Base-by-base conservation (phyloP, 805 yeast species). In the Spathaspora boniae region DNA sequence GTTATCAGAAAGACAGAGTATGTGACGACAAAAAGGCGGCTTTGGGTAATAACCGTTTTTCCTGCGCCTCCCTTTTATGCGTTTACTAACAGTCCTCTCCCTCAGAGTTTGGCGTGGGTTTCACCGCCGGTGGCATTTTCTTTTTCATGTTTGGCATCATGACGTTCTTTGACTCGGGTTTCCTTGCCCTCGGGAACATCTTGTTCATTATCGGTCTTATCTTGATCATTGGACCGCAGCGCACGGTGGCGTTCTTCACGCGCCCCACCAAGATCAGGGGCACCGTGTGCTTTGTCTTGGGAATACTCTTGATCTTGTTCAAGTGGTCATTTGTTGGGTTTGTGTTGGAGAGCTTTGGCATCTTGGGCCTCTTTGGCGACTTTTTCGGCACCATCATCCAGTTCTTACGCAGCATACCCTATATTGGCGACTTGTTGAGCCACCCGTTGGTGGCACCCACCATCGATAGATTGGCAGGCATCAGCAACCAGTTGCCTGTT, bases 191-290 rank as follows among this genome's bases (percentile, higher is more conserved):
- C 53, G 98, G 98, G 12, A 91, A 93, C 56, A 71, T 82, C 9
- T 55, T 87, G 31, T 84, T 86, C 50, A 62, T 85, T 6, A 74
- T 81, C n/a, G 98, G 98, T 12, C 72, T 91, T 12, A 70, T 83
- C 16, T 68, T 93, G 37, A 83, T 93, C 42, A 87, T 91, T 31
- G 98, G 98, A 0, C 81, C 88, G 4, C 83, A 82, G 38, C 81
- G 89, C 53, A 84, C 98, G 0, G 50, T 83, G 6, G 70, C 76
- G 8, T 91, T 89, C 59, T 89, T 91, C 68, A 77, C 91, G 9
- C 75, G 96, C 44, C 95, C 94, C 0, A 77, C 78, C 33, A 93
- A 91, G 56, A 68, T 89, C 34, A 76, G 95, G 52, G 97, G 97
- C 3, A 76, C 96, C 0, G 45, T 89, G 9, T 86, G 89, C 47